These are phyloP conservation scores for Pythium folliculosum DNA, from an alignment of 352 stramenopile species.

Conservation along the genomic window DNA sequence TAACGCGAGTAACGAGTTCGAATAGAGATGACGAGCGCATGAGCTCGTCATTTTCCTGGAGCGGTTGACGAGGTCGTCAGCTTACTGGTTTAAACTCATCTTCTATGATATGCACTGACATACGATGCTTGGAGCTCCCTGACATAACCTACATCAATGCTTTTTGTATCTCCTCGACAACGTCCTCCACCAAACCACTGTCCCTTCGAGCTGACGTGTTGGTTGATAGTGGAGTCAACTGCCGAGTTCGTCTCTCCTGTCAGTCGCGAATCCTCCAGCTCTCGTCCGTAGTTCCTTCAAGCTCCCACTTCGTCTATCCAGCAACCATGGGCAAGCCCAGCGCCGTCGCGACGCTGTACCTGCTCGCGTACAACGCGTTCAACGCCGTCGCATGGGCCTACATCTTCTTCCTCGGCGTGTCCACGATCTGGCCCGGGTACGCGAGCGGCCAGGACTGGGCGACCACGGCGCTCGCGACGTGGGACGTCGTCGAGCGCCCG, in stretches of 20 bases:
- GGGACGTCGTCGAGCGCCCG: conserved; percentile 51
- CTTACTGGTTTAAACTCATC: no score
- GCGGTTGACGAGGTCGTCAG: no score
- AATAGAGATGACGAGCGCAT: conserved; percentile 5
- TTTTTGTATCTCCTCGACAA: no score
- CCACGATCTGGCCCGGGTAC: conserved; percentile 41
- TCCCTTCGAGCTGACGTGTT: no score
- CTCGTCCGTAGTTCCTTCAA: background rate
- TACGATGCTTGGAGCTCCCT: no score
- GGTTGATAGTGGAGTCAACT: no score
- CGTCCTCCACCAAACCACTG: no score
- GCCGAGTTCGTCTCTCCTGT: background rate
- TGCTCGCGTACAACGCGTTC: conserved; percentile 25
- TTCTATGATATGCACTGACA: no score
- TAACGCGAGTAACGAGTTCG: background rate
- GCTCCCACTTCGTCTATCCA: no score
- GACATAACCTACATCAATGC: no score
- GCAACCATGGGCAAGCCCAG: conserved; percentile 13
- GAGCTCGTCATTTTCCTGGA: no score
- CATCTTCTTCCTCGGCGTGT: conserved; percentile 59
- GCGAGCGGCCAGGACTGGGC: conserved; percentile 49
- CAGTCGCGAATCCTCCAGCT: background rate
- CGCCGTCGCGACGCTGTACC: conserved; percentile 13
- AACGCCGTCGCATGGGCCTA: conserved; percentile 51
- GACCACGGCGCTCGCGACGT: conserved; percentile 44